Conservation (phyloP, 2,329 filamentous ascomycete species). For the Arthrobotrys iridis region DNA sequence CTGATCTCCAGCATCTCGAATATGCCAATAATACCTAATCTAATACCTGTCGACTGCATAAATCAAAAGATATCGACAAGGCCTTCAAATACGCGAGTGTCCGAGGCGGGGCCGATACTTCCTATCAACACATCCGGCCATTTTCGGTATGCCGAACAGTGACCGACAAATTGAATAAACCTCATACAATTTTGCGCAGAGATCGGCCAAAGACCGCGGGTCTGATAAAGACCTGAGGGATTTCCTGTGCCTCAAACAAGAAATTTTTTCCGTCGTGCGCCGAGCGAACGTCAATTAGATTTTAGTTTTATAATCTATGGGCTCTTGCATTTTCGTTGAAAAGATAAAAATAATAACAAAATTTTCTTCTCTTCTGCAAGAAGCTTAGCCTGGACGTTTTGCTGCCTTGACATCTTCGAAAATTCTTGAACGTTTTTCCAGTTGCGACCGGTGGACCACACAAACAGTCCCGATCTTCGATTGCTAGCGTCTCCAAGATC, state of each 20-base stretch:
- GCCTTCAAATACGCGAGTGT: constrained; percentile 14
- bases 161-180: constrained; percentile 46
- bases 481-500: constrained; percentile 12
- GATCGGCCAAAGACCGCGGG: constrained; percentile 43
- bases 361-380: constrained; percentile 4
- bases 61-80: not conserved
- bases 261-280: constrained; percentile 20
- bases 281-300: constrained; percentile 11
- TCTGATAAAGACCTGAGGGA: constrained; percentile 45
- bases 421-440: not conserved
- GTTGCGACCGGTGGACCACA: constrained; percentile 32
- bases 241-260: constrained; percentile 23
- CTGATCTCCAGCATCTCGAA: not conserved
- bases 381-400: not conserved
- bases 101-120: constrained; percentile 29
- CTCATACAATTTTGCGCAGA: constrained; percentile 40
- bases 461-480: constrained; percentile 18
- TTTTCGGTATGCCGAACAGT: constrained; percentile 53
- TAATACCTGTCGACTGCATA: not conserved
- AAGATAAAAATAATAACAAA: constrained; percentile 8
- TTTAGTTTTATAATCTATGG: constrained; percentile 19
- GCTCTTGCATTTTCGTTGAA: constrained; percentile 16
- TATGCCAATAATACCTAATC: not conserved
- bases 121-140: constrained; percentile 30
- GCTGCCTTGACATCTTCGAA: constrained; percentile 1